Conservation (phyloP, 2,329 filamentous ascomycete species). For the Ophiosphaerella herpotricha region DNA sequence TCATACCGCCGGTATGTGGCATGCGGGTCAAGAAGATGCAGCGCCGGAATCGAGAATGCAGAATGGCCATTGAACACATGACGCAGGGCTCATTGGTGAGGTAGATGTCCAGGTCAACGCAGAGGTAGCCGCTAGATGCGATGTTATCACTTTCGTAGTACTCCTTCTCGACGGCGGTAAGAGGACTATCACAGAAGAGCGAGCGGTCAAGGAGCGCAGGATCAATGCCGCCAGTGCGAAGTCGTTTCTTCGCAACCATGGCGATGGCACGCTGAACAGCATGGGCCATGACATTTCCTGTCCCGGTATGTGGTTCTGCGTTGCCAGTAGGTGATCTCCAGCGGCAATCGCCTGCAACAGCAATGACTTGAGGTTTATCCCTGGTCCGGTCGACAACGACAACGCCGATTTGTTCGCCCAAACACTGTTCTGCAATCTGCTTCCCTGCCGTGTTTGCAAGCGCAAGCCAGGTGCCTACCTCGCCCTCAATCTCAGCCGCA, state of each 20-base stretch:
- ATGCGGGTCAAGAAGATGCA: slow-evolving; percentile 82
- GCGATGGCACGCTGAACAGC: slow-evolving; percentile 78
- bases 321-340: slow-evolving; percentile 56
- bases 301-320: slow-evolving; percentile 38
- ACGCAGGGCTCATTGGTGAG: slow-evolving; percentile 94
- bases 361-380: slow-evolving; percentile 62
- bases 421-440: slow-evolving; percentile 61
- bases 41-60: slow-evolving; percentile 89
- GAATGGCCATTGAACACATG: slow-evolving; percentile 95
- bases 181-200: slow-evolving; percentile 69
- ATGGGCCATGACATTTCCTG: slow-evolving; percentile 78
- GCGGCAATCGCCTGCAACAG: slow-evolving; percentile 76
- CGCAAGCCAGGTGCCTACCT: slow-evolving; percentile 69
- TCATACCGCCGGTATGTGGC: slow-evolving; percentile 79
- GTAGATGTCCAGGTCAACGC: slow-evolving; percentile 91
- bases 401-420: slow-evolving; percentile 73
- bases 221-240: slow-evolving; percentile 43
- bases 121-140: slow-evolving; percentile 83
- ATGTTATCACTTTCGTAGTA: slow-evolving; percentile 67
- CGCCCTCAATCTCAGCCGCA: slow-evolving; percentile 68
- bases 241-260: slow-evolving; percentile 71
- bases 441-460: slow-evolving; percentile 68
- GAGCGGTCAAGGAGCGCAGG: slow-evolving; percentile 35
- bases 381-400: slow-evolving; percentile 69
- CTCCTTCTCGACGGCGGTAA: slow-evolving; percentile 67